These are phyloP conservation scores for Trichoderma cornu-damae DNA, from an alignment of 2,329 filamentous ascomycete species.

Conservation along the genomic window DNA sequence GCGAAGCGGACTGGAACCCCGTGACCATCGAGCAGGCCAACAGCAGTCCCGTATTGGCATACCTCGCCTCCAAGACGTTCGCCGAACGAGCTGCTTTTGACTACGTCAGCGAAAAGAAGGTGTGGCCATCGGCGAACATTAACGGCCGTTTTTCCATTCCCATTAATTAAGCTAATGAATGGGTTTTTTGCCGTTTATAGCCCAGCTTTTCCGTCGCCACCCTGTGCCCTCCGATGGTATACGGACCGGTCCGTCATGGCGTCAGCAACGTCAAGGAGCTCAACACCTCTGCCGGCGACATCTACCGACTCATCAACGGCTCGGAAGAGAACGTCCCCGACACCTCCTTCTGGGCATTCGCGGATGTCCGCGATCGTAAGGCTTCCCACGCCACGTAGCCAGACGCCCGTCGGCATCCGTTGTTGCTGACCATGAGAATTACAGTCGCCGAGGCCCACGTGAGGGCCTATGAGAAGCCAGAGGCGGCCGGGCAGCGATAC, in stretches of 20 bases:
- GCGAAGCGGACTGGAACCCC: neutral
- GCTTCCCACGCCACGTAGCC: neutral
- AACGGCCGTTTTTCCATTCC: no score
- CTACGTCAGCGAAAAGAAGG: neutral
- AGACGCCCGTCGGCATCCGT: no score
- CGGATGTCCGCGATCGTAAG: conserved; percentile 4
- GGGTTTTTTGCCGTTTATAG: neutral
- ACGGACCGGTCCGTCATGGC: neutral
- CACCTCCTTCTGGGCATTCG: neutral
- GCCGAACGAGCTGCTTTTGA: neutral
- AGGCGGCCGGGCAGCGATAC: conserved; percentile 3
- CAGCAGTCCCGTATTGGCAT: neutral
- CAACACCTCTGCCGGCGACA: neutral
- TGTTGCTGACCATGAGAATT: neutral
- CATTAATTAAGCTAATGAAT: neutral
- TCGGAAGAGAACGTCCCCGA: neutral
- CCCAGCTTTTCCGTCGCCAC: neutral
- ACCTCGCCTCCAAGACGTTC: neutral
- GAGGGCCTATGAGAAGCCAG: neutral
- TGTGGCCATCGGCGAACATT: neutral
- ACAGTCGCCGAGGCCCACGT: conserved; percentile 2
- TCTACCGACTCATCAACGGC: neutral
- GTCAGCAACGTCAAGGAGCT: neutral
- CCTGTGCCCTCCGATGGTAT: neutral
- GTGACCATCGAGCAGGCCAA: neutral